A percentile compares a stretch with the other conserved stretches of the same genome.
Conservation (phyloP, 768 basidiomycete species). For the Sistotremastrum niveocremeum region DNA sequence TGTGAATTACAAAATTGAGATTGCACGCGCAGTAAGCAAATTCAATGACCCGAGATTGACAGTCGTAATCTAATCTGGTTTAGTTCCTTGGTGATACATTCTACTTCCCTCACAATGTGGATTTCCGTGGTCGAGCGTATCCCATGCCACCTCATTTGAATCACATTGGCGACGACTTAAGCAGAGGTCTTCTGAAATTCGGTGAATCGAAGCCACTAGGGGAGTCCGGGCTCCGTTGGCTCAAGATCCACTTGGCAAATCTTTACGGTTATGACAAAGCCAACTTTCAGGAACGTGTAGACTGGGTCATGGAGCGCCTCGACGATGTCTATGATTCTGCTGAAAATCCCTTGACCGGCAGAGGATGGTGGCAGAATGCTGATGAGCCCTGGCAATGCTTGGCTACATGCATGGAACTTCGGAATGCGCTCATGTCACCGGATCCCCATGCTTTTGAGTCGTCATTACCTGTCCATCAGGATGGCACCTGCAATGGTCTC, state of each 20-base stretch:
- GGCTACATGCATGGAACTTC: constrained; percentile 84
- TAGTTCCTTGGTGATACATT: constrained; percentile 81
- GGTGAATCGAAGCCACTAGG: constrained; percentile 70
- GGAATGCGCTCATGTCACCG: constrained; percentile 59
- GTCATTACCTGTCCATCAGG: constrained; percentile 86
- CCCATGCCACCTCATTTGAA: constrained; percentile 92
- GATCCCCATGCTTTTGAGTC: constrained; percentile 46
- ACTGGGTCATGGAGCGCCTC: constrained; percentile 58
- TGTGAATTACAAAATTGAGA: constrained; percentile 95
- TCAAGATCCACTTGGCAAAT: constrained; percentile 92
- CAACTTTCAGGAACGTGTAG: constrained; percentile 82
- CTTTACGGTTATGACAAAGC: constrained; percentile 91
- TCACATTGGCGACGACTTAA: constrained; percentile 91
- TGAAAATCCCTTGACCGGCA: constrained; percentile 64
- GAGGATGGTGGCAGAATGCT: constrained; percentile 78
- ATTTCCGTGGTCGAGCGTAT: constrained; percentile 95
- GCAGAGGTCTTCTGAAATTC: constrained; percentile 76
- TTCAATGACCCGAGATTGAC: constrained; percentile 1
- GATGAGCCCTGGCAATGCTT: constrained; percentile 99
- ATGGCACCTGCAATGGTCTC: constrained; percentile 95
- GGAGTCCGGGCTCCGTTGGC: constrained; percentile 76
- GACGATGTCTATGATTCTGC: constrained; percentile 77
- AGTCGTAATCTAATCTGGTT: not conserved
- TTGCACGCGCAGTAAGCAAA: constrained; percentile 68
- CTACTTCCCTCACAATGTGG: constrained; percentile 91